Conservation (phyloP, 768 basidiomycete species). For the Clathrus columnatus region DNA sequence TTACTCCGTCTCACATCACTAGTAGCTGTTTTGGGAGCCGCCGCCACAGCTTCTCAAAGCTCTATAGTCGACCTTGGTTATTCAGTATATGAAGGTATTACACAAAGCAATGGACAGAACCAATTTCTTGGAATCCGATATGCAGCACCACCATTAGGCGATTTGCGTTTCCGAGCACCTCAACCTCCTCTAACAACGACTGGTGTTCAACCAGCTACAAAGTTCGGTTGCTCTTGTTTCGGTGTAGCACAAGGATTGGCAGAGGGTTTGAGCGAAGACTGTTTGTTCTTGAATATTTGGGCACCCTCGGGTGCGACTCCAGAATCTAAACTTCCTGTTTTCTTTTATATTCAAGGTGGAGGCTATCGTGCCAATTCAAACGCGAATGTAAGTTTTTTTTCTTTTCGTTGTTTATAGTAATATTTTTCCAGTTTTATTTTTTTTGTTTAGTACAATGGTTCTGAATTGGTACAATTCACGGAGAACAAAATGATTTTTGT, state of each 20-base stretch:
- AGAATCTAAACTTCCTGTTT: slow-evolving; percentile 12
- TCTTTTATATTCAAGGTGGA: slow-evolving; percentile 14
- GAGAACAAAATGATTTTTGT: background rate
- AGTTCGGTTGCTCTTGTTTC: slow-evolving; percentile 2
- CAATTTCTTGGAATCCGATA: slow-evolving; percentile 38
- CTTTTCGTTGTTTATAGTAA: background rate
- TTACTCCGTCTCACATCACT: too few relatives aligned
- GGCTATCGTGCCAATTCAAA: slow-evolving; percentile 9
- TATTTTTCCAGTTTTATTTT: slow-evolving; percentile 9
- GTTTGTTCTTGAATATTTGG: slow-evolving; percentile 13
- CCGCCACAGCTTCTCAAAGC: background rate
- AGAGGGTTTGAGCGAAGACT: slow-evolving; percentile 7
- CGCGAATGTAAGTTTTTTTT: slow-evolving; percentile 6
- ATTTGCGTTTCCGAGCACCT: slow-evolving; percentile 36
- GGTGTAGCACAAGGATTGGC: background rate
- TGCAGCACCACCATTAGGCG: slow-evolving; percentile 43
- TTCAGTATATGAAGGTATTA: slow-evolving; percentile 2
- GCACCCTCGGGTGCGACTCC: slow-evolving; percentile 11
- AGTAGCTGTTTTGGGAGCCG: too few relatives aligned
- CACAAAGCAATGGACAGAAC: slow-evolving; percentile 8
- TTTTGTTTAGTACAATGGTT: background rate
- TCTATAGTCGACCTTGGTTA: slow-evolving; percentile 7
- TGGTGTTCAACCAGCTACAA: slow-evolving; percentile 3
- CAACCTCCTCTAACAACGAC: slow-evolving; percentile 5
- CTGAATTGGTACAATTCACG: background rate